phyloP scores from a whole-genome alignment of 179 eudicot genomes.

The Spinacia oleracea region DNA sequence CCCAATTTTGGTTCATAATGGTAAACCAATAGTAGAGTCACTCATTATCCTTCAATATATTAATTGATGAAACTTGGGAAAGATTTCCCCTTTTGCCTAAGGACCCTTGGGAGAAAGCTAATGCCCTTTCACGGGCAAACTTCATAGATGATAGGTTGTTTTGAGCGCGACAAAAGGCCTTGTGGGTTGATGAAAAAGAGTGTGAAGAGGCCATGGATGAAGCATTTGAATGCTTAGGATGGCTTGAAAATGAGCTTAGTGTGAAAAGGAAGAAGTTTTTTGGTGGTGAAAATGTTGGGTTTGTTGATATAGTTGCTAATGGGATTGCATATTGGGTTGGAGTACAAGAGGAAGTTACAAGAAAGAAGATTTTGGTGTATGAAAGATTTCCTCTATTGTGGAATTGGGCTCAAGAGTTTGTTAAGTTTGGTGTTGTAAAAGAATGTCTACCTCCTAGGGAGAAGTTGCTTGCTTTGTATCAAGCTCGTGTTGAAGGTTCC shows the following conservation, averaged over 20 bases:
- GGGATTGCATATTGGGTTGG: conserved; percentile 20
- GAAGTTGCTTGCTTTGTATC: conserved; percentile 11
- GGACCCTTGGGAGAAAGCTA: conserved; percentile 15
- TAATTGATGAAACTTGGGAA: conserved; percentile 21
- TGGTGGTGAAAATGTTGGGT: conserved; percentile 16
- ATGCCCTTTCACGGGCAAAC: conserved; percentile 8
- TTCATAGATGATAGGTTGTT: conserved; percentile 8
- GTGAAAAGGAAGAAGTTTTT: not conserved
- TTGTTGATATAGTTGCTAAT: conserved; percentile 17
- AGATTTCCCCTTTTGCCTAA: conserved; percentile 8
- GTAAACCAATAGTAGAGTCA: conserved; percentile 9
- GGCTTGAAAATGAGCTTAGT: conserved; percentile 12
- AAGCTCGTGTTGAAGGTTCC: not conserved
- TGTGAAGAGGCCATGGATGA: conserved; percentile 10
- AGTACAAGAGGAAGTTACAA: conserved; percentile 13
- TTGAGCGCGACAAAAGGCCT: conserved; percentile 9
- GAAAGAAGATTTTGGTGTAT: not conserved
- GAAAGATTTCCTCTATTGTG: conserved; percentile 8
- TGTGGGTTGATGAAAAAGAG: conserved; percentile 15
- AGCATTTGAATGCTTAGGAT: conserved; percentile 14
- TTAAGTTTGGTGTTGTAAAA: not conserved
- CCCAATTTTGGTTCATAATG: conserved; percentile 19
- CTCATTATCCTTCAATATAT: conserved; percentile 13
- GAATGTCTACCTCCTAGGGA: conserved; percentile 3
- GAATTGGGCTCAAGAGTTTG: conserved; percentile 12